Evolutionary conservation across 2,329 filamentous ascomycete species (phyloP), one percentile per base, ranked within the genome.

Genomic region (Tolypocladium cylindrosporum): DNA sequence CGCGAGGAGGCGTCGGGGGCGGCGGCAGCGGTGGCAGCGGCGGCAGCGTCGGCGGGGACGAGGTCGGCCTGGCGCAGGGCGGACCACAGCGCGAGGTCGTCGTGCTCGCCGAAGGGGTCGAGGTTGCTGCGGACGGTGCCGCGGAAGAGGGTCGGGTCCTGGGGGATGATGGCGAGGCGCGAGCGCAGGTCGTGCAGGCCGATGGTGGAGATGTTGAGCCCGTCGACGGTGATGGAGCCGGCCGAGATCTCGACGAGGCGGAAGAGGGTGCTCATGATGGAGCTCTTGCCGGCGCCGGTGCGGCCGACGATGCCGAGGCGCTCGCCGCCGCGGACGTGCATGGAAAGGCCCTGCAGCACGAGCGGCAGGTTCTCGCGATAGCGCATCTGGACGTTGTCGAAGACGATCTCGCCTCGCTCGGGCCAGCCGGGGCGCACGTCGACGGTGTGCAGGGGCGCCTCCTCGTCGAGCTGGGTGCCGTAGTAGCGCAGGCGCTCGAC

Each of bases 401-500:
- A 92, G 27, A 85, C 69, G 61, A 93, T 92, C 68, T 92, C 89
- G 36, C 93, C 94, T 64, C 84, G 84, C 66, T 95, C 87, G 0
- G 94, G 94, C 94, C 94, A 99, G 24, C 80, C 80, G 1, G 83
- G 75, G 21, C 85, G 83, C 3, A 96, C 83, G 6, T 91, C 83
- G 54, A 86, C 71, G 48, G 90, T 87, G 66, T 92, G 89, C 1
- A 92, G 78, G 0, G 92, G 90, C 0, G 93, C 90, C 72, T 97
- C 94, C 69, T 96, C 88, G 62, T 96, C 91, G 5, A 99, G 82
- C 64, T 90, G 74, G 1, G 84, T 90, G 57, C 90, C 92, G 70
- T 97, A 97, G 75, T 96, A 91, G 69, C 91, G 86, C 40, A 97
- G 79, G 55, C 94, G 87, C 74, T 97, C 93, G 0, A 95, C 94